Base-by-base conservation (phyloP, 2,329 filamentous ascomycete species). In the Colletotrichum lindemuthianum region DNA sequence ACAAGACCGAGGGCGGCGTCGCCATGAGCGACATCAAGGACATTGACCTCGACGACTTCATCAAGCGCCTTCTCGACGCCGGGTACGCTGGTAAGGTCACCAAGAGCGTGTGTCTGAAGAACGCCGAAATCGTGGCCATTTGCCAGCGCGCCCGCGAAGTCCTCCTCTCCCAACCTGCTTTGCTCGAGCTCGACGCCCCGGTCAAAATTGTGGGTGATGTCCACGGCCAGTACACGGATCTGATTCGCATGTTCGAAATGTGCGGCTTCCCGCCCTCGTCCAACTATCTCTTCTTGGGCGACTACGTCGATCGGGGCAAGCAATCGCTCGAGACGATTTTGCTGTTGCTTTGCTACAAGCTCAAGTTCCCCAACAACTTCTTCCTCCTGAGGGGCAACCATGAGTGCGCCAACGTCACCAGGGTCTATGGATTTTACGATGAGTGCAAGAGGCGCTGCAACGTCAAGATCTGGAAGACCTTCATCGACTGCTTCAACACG, bases 171-270 rank as follows among this genome's bases (percentile, higher is more conserved):
- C 96, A 99, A 74, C 96, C 96, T 4, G 93, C 96, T 2, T 83
- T 99, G 32, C 81, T 99, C 60, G 96, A 99, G 78, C 86, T 99
- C 49, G 91, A 95, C 68, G 92, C 96, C 5, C 95, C 96, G 0
- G 96, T 99, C 73, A 99, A 99, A 81, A 96, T 99, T 72, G 96
- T 98, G 34, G 95, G 95, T 54, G 95, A 98, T 75, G 93, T 98
- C 12, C 95, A 98, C 75, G 95, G 95, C 54, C 95, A 98, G 78
- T 98, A 97, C 77, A 97, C 93, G 10, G 95, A 98, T 77, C 82
- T 98, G 55, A 96, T 98, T 72, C 90, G 95, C 68, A 92, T 98
- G 86, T 98, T 98, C 73, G 95, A 98, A 77, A 97, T 97, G 94
- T 97, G 95, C 75, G 95, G 95, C 6, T 98, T 97, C 73, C 95